Evolutionary conservation across 768 basidiomycete genomes (phyloP).

Genomic region (Guyanaporus albipodus): DNA sequence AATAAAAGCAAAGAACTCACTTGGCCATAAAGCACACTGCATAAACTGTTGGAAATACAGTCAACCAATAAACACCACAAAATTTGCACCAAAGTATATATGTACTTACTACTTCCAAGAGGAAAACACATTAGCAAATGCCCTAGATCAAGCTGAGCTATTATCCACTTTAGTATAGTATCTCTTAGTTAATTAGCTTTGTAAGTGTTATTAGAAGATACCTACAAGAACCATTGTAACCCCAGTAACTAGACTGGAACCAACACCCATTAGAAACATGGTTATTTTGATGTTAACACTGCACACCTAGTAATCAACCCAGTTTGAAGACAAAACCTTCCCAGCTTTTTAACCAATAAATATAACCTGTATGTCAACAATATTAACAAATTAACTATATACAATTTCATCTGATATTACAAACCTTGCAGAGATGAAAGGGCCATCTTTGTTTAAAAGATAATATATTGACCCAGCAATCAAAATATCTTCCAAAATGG

Average conservation of each 20-base stretch:
- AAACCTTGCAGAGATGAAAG: slow-evolving; percentile 12
- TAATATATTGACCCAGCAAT: slow-evolving; percentile 21
- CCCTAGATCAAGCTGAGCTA: slow-evolving; percentile 9
- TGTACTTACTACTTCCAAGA: slow-evolving; percentile 21
- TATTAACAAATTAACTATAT: not conserved
- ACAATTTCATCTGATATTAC: not conserved
- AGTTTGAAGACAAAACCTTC: slow-evolving; percentile 24
- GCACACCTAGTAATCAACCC: slow-evolving; percentile 24
- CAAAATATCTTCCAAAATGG: slow-evolving; percentile 16
- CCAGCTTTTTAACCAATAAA: slow-evolving; percentile 14
- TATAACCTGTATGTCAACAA: slow-evolving; percentile 5
- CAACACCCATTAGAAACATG: not conserved
- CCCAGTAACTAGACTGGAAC: slow-evolving; percentile 14
- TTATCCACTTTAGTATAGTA: slow-evolving; percentile 20
- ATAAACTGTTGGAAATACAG: slow-evolving; percentile 18
- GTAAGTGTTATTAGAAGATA: not conserved
- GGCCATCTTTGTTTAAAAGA: slow-evolving; percentile 8
- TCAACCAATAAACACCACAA: not conserved
- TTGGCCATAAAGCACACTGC: slow-evolving; percentile 28
- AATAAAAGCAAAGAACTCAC: slow-evolving; percentile 8
- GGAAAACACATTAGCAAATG: slow-evolving; percentile 27
- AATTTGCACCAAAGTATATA: not conserved
- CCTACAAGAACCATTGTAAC: slow-evolving; percentile 19
- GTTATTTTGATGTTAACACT: not conserved
- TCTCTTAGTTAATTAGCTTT: not conserved